Evolutionary conservation across 805 yeast species (phyloP).

Genomic region (Suhomyces sp.): DNA sequence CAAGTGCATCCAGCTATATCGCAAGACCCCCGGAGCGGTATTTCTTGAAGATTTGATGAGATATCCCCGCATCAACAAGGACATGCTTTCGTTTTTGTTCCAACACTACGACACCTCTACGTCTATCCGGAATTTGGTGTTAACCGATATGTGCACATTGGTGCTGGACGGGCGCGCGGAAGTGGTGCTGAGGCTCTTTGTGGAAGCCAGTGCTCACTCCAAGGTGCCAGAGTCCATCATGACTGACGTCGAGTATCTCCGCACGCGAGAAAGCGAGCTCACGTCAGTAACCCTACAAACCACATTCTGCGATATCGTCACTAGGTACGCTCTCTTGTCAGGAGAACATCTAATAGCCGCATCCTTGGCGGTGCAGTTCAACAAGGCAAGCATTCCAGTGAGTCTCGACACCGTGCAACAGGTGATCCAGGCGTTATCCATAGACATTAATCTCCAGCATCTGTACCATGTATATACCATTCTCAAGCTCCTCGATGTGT

Average conservation of each 20-base stretch:
- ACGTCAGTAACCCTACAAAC: background rate
- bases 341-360: conserved; percentile 25
- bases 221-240: background rate
- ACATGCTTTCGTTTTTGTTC: conserved; percentile 15
- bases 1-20: conserved; percentile 15
- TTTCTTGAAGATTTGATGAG: conserved; percentile 21
- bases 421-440: conserved; percentile 11
- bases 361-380: conserved; percentile 13
- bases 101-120: conserved; percentile 13
- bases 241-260: background rate
- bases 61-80: conserved; percentile 15
- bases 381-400: background rate
- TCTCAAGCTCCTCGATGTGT: conserved; percentile 5
- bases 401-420: conserved; percentile 1
- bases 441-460: conserved; percentile 6
- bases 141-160: conserved; percentile 15
- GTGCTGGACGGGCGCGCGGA: conserved; percentile 9
- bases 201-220: background rate
- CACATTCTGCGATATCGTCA: conserved; percentile 11
- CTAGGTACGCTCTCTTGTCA: conserved; percentile 13
- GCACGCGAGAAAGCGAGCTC: background rate
- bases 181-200: conserved; percentile 5
- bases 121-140: conserved; percentile 18
- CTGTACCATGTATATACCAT: conserved; percentile 7
- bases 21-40: background rate